Evolutionary conservation across 176 grass and related monocot genomes (phyloP).

Genomic region (Tillandsia fasciculata): DNA sequence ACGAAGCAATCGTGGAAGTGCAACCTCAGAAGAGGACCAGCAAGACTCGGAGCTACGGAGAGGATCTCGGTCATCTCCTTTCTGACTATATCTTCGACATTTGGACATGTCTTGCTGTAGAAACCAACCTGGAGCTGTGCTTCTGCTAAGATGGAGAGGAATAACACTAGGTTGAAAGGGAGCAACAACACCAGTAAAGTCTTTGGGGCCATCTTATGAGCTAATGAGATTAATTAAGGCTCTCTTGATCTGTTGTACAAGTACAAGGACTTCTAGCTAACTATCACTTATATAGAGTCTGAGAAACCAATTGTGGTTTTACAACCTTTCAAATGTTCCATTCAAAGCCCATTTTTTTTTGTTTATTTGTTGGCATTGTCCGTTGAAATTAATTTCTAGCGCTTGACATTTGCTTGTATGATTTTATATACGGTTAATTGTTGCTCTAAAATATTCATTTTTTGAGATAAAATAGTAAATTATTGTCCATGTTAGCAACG

Average conservation of each 20-base stretch:
- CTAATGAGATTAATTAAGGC: not conserved
- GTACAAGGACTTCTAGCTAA: not conserved
- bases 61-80: conserved; percentile 53
- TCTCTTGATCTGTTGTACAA: not conserved
- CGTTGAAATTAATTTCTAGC: no score
- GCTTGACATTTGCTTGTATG: no score
- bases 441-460: no score
- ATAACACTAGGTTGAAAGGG: not conserved
- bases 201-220: conserved; percentile 12
- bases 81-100: conserved; percentile 41
- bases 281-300: not conserved
- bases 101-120: conserved; percentile 59
- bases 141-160: conserved; percentile 11
- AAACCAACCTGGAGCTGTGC: conserved; percentile 42
- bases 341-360: no score
- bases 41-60: conserved; percentile 25
- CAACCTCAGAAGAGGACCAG: conserved; percentile 45
- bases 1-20: conserved; percentile 87
- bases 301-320: not conserved
- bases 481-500: no score
- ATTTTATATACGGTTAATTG: no score
- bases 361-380: no score
- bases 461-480: no score
- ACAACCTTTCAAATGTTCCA: no score
- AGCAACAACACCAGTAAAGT: not conserved